These are phyloP conservation scores for Tetrapisispora arboricola DNA, from an alignment of 805 yeast species.

Conservation along the genomic window DNA sequence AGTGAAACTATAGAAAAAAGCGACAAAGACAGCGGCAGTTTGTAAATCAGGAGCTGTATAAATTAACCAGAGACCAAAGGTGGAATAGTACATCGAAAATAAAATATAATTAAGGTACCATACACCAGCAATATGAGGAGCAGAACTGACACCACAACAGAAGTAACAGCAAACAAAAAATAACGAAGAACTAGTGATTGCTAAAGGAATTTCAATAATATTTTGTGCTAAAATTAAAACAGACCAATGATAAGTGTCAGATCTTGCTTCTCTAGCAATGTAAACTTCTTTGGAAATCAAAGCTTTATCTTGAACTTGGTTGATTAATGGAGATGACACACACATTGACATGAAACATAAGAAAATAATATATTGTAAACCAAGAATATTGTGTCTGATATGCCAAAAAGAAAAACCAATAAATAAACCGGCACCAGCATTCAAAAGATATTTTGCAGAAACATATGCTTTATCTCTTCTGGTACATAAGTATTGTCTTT, in stretches of 20 bases:
- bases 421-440: constrained; percentile 48
- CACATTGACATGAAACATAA: constrained; percentile 52
- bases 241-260: constrained; percentile 35
- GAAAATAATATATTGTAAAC: constrained; percentile 54
- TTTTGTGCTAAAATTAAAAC: constrained; percentile 29
- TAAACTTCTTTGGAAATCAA: constrained; percentile 30
- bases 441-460: constrained; percentile 46
- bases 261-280: constrained; percentile 34
- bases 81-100: constrained; percentile 38
- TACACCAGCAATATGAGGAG: constrained; percentile 30
- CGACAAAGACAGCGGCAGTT: constrained; percentile 22
- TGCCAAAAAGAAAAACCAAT: constrained; percentile 69
- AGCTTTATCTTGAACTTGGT: constrained; percentile 32
- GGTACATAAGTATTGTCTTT: constrained; percentile 35
- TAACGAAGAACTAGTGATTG: constrained; percentile 23
- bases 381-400: constrained; percentile 41
- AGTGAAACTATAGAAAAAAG: constrained; percentile 21
- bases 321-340: constrained; percentile 37
- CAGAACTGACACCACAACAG: constrained; percentile 28
- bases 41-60: constrained; percentile 19
- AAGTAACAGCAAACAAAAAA: constrained; percentile 33
- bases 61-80: constrained; percentile 31
- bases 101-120: constrained; percentile 34
- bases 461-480: constrained; percentile 58
- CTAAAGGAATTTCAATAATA: constrained; percentile 31